Evolutionary conservation across 805 yeast genomes (phyloP), one percentile per base, ranked within the genome.

Genomic region (Blastobotrys mokoenaii): DNA sequence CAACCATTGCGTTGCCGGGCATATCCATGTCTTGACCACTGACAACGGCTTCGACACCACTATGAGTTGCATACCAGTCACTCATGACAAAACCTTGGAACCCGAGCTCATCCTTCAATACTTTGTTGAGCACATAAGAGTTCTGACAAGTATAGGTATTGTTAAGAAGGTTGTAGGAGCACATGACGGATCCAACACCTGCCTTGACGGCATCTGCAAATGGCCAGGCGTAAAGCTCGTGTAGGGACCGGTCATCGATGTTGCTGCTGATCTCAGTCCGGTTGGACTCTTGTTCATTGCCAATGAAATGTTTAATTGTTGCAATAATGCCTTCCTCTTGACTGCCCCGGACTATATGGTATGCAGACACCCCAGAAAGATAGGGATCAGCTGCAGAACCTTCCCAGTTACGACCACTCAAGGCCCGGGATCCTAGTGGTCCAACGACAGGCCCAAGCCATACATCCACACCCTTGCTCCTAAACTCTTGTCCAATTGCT

Each of bases 11-110:
- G 51, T 71, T 73, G 38, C 85, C 85, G 1, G 84, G 84, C 83
- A 79, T 77, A 10, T 74, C 66, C 82, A 80, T 76, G 59, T 80
- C 84, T 30, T 76, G 60, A 2, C 85, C 85, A 1, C 81, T 70
- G 1, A 75, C 25, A 2, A 41, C 79, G 1, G 80, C 69, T 42
- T 69, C 67, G 3, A 77, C 76, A 4, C 84, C 83, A 8, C 34
- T 12, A 48, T 73, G 79, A 8, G 18, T 40, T 2, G 79, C 82
- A 12, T 75, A 76, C 81, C 82, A 77, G 55, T 78, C 84, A 25
- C 79, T 69, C 45, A 77, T 71, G 15, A 78, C 78, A 58, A 76
- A 78, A 0, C 84, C 84, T 62, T 78, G 81, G 52, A 77, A 79
- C 0, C 82, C 82, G 42, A 77, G 61, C 57, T 79, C 83, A 35